Conservation (phyloP, 495 filamentous ascomycete genomes). For the Xylaria acuta region DNA sequence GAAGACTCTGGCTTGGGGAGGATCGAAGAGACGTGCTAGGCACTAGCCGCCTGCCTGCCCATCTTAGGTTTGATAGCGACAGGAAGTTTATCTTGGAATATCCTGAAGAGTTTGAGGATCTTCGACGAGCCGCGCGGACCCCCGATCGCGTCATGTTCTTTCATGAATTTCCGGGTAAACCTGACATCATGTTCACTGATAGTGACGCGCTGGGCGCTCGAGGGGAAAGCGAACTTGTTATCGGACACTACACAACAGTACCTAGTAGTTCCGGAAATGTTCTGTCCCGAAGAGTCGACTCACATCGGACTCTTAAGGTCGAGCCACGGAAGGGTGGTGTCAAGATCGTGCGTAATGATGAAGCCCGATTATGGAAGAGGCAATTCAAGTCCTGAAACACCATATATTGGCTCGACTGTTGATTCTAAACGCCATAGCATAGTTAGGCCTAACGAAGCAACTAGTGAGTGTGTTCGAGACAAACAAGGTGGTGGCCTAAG, state of each 20-base stretch:
- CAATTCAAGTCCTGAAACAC: background rate
- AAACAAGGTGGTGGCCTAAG: background rate
- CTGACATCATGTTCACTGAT: slow-evolving; percentile 23
- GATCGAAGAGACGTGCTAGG: slow-evolving; percentile 54
- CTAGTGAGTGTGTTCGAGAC: background rate
- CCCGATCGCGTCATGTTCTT: slow-evolving; percentile 39
- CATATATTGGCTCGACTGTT: background rate
- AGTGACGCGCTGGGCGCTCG: slow-evolving; percentile 20
- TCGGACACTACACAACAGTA: slow-evolving; percentile 13
- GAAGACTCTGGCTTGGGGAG: slow-evolving; percentile 49
- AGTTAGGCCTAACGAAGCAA: background rate
- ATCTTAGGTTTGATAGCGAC: slow-evolving; percentile 35
- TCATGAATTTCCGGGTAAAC: slow-evolving; percentile 18
- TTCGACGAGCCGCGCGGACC: slow-evolving; percentile 29
- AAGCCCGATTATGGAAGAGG: slow-evolving; percentile 17
- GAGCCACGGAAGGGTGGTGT: slow-evolving; percentile 33
- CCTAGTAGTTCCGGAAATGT: background rate
- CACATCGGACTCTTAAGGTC: slow-evolving; percentile 13
- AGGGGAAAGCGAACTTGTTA: slow-evolving; percentile 34
- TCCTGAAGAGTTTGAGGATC: slow-evolving; percentile 25
- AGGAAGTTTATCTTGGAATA: slow-evolving; percentile 10
- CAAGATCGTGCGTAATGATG: background rate
- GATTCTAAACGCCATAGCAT: background rate
- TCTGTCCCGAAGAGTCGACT: no score
- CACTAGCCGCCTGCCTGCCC: slow-evolving; percentile 47